A percentile compares a stretch with the other conserved stretches of the same genome.
Evolutionary conservation across 345 rosid species (phyloP).

Genomic region (Ceriops zippeliana): DNA sequence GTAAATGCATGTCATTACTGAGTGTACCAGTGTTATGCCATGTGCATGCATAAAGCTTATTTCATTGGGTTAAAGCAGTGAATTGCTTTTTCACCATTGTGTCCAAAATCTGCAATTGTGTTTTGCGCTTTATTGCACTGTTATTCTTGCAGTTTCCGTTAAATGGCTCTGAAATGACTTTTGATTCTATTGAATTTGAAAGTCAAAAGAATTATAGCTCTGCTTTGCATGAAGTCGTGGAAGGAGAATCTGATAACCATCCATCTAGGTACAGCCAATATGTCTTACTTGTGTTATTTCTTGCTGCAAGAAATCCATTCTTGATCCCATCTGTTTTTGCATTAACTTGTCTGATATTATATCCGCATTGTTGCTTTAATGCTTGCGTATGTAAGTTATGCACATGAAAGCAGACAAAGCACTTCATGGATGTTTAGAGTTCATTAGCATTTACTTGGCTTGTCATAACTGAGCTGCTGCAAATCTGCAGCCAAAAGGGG

Average conservation of each 20-base stretch:
- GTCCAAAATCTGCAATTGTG: neutral
- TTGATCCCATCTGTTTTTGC: neutral
- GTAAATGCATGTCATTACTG: neutral
- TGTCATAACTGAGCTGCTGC: no score
- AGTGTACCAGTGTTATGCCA: neutral
- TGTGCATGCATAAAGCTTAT: neutral
- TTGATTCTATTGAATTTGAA: conserved; percentile 55
- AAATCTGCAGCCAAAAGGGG: no score
- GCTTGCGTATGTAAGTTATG: neutral
- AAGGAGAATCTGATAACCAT: conserved; percentile 52
- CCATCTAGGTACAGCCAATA: conserved; percentile 49
- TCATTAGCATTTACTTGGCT: no score
- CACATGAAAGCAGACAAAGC: neutral
- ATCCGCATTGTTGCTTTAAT: neutral
- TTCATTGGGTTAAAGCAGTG: neutral
- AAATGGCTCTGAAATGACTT: conserved; percentile 44
- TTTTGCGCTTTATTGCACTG: neutral
- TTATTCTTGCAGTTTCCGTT: conserved; percentile 78
- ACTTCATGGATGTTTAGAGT: no score
- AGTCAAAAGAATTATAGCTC: conserved; percentile 52
- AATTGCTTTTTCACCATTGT: neutral
- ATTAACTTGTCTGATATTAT: neutral
- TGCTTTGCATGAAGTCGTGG: conserved; percentile 53
- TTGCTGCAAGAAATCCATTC: neutral
- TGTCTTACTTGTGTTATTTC: conserved; percentile 4